Conservation (phyloP, 1,284 basidiomycete species). For the Cryptococcus sp. region DNA sequence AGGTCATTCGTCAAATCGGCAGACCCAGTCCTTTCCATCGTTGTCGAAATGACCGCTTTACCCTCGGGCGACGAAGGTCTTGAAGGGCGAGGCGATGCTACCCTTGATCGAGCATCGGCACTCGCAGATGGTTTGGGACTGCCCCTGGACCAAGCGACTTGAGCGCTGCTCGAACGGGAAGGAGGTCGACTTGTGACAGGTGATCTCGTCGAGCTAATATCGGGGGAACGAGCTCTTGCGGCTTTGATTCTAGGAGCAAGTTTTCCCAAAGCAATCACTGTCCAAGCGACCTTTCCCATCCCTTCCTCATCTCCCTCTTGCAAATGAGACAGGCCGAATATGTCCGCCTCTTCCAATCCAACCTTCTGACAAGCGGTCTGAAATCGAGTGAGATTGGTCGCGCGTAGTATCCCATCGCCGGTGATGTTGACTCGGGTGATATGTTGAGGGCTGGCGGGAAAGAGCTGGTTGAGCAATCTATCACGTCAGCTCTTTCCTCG, state of each 20-base stretch:
- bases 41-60: too few relatives aligned
- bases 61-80: too few relatives aligned
- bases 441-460: conserved; percentile 29
- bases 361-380: conserved; percentile 33
- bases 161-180: conserved; percentile 5
- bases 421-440: conserved; percentile 36
- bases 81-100: background rate
- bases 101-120: too few relatives aligned
- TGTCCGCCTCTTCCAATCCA: conserved; percentile 21
- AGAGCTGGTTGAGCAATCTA: conserved; percentile 36
- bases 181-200: conserved; percentile 14
- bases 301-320: conserved; percentile 26
- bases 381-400: conserved; percentile 35
- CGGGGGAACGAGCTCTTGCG: too few relatives aligned
- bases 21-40: conserved; percentile 4
- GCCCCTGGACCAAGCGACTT: background rate
- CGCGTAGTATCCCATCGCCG: conserved; percentile 27
- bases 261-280: conserved; percentile 60
- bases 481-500: background rate
- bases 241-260: conserved; percentile 41
- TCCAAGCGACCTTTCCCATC: conserved; percentile 38
- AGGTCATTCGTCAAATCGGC: conserved; percentile 15
- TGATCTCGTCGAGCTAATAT: conserved; percentile 2
- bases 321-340: conserved; percentile 30
- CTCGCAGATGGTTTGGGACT: background rate